Evolutionary conservation across 1,139 yeast genomes (phyloP), one percentile per base, ranked within the genome.

Genomic region (Candida gigantensis): DNA sequence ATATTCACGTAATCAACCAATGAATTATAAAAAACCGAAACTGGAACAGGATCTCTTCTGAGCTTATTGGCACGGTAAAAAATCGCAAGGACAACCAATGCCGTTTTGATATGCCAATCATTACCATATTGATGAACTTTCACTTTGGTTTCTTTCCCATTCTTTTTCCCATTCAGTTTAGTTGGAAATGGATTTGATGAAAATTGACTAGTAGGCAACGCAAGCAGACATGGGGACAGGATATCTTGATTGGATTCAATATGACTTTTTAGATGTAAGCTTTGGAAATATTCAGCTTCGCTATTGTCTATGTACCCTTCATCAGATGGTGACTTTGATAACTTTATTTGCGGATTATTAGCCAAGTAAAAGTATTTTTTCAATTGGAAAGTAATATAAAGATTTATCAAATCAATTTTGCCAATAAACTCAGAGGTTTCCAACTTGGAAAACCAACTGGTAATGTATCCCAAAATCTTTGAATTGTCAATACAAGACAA

Each of bases 81-180:
- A 9, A 79, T 54, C 0, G 79, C 68, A 46, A 85, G 62, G 1
- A 82, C 66, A 20, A 74, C 65, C 2, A 85, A 79, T 0, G 88
- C 88, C 0, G 88, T 72, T 30, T 73, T 67, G 19, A 89, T 65
- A 45, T 82, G 88, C 96, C 97, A 90, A 52, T 87, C 90, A 40
- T 75, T 72, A 0, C 85, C 82, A 56, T 90, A 92, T 48, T 79
- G 81, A 30, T 74, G 74, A 2, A 81, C 56, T 40, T 72, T 74
- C 17, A 82, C 74, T 53, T 69, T 80, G 12, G 70, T 50, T 30
- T 65, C 68, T 10, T 56, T 54, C 10, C 53, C 58, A 23, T 52
- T 57, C 18, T 49, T 42, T 23, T 43, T 47, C 4, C 46, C 36
- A 26, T 44, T 51, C 2, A 49, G 30, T 24, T 41, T 45, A 2